Conservation (phyloP, 169 alveolate genomes). For the Cryptosporidium baileyi region DNA sequence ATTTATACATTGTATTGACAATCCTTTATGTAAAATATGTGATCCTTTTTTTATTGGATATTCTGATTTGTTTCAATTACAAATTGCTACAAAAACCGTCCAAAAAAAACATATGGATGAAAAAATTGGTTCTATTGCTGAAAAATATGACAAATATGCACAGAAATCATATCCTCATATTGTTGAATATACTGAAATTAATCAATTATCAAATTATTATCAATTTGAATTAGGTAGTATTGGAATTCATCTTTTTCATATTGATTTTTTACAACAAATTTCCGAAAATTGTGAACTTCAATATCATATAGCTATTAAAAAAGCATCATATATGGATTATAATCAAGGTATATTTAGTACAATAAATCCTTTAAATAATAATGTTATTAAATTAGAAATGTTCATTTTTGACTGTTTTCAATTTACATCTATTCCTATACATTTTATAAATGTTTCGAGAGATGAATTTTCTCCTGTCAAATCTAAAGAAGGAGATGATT, state of each 20-base stretch:
- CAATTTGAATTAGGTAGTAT: conserved; percentile 75
- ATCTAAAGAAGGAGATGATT: conserved; percentile 78
- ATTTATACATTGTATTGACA: conserved; percentile 83
- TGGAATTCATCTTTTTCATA: conserved; percentile 74
- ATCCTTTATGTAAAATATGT: conserved; percentile 82
- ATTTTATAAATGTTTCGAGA: conserved; percentile 72
- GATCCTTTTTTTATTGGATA: conserved; percentile 86
- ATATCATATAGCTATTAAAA: conserved; percentile 79
- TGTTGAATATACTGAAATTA: conserved; percentile 82
- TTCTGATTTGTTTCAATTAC: conserved; percentile 63
- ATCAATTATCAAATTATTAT: conserved; percentile 54
- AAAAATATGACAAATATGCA: conserved; percentile 62
- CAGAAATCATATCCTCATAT: conserved; percentile 67
- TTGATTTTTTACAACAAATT: conserved; percentile 56
- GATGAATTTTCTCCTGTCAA: conserved; percentile 85
- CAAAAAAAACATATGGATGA: conserved; percentile 57
- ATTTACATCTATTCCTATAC: conserved; percentile 68
- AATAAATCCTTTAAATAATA: conserved; percentile 67
- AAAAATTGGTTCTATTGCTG: conserved; percentile 59
- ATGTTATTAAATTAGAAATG: conserved; percentile 80
- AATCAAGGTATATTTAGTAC: neutral
- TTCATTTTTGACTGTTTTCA: conserved; percentile 79
- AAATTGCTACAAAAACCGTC: conserved; percentile 76
- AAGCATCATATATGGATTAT: conserved; percentile 68
- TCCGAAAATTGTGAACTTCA: conserved; percentile 2